Conservation (phyloP, 192 early-diverging fungal genomes). For the Backusella parvicylindrica region DNA sequence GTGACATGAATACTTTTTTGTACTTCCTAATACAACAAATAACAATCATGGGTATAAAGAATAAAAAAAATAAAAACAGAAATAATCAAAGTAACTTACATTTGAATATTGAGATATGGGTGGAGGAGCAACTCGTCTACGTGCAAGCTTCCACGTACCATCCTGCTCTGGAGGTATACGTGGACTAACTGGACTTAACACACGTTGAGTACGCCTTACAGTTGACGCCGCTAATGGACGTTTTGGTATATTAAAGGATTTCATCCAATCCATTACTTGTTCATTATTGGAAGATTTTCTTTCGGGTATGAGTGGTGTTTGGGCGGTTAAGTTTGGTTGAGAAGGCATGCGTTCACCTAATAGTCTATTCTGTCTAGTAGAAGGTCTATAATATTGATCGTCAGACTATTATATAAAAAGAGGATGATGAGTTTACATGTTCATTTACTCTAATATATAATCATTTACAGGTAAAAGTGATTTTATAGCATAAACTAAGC, state of each 20-base stretch:
- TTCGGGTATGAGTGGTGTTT: constrained; percentile 9
- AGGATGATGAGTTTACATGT: background rate
- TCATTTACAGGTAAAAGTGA: background rate
- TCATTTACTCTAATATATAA: background rate
- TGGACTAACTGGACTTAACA: background rate
- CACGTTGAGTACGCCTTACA: background rate
- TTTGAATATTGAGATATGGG: background rate
- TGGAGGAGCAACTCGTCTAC: background rate
- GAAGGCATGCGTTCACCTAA: background rate
- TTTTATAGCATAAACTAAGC: background rate
- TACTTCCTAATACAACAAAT: background rate
- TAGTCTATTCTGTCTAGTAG: background rate
- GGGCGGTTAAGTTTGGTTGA: background rate
- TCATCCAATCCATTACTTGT: constrained; percentile 7
- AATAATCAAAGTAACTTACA: background rate
- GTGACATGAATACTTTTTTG: constrained; percentile 31
- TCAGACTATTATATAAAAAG: background rate
- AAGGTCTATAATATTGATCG: background rate
- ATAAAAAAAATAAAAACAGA: background rate
- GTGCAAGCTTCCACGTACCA: background rate
- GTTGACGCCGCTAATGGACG: background rate
- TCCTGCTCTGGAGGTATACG: background rate
- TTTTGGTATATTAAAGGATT: constrained; percentile 8
- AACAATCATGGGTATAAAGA: background rate
- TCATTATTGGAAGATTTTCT: constrained; percentile 11